Evolutionary conservation across 305 asterid species (phyloP).

Genomic region (Galium porrigens): DNA sequence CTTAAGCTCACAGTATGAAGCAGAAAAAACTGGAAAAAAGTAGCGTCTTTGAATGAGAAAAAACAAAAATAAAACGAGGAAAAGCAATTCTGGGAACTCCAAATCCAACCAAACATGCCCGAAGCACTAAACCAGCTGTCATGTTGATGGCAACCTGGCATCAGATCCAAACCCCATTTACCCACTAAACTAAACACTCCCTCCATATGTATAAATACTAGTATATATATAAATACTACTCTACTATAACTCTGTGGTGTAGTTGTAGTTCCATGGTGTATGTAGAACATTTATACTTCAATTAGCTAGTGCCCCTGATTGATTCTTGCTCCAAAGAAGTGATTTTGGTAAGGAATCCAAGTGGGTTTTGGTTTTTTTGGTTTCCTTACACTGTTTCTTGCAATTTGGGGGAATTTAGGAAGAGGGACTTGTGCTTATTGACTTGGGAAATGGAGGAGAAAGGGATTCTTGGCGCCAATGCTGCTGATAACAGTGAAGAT

Average conservation of each 20-base stretch:
- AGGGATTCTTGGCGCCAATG: constrained; percentile 2
- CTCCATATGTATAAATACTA: not conserved
- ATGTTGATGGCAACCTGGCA: constrained; percentile 14
- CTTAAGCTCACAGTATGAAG: not conserved
- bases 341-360: constrained; percentile 13
- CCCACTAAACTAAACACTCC: not conserved
- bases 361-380: constrained; percentile 15
- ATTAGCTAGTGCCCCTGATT: not conserved
- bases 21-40: constrained; percentile 5
- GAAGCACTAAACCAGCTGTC: constrained; percentile 14
- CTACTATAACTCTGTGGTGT: not conserved
- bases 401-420: constrained; percentile 1
- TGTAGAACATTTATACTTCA: not conserved
- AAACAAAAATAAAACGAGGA: not conserved
- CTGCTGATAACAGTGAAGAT: constrained; percentile 8
- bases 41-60: not conserved
- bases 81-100: not conserved
- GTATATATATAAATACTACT: not conserved
- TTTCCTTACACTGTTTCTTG: constrained; percentile 7
- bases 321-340: constrained; percentile 11
- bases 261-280: not conserved
- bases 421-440: not conserved
- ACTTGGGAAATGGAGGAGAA: constrained; percentile 16
- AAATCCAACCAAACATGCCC: constrained; percentile 9
- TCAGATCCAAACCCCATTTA: constrained; percentile 14